Percentiles rank a stretch among this genome's conserved stretches.
phyloP scores from a whole-genome alignment of 2,329 filamentous ascomycete genomes.

The Mollisiaceae sp. region DNA sequence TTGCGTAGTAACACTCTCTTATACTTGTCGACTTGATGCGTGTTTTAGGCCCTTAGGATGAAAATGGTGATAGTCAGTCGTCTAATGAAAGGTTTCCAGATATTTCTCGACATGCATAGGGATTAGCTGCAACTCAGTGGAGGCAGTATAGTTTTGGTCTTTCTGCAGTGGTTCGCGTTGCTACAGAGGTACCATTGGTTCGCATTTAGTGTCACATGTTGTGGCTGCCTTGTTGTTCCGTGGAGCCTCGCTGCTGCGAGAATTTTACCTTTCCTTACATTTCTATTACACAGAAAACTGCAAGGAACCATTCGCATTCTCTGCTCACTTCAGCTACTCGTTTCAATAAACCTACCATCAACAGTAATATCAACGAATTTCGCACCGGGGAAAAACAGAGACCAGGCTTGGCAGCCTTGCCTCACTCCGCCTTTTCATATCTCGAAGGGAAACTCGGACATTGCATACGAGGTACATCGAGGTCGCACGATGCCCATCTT shows the following conservation, averaged over 20 bases:
- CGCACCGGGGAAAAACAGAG: neutral
- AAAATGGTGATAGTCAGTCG: neutral
- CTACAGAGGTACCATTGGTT: neutral
- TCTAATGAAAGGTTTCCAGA: neutral
- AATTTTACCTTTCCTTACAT: neutral
- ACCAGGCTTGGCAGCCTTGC: slow-evolving; percentile 6
- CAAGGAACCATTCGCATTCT: neutral
- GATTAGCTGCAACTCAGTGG: neutral
- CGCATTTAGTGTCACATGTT: neutral
- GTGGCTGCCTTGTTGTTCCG: neutral
- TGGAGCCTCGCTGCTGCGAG: neutral
- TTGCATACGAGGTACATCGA: neutral
- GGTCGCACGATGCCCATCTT: neutral
- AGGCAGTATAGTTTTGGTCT: neutral
- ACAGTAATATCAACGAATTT: neutral
- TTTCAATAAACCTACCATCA: neutral
- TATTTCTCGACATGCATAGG: neutral
- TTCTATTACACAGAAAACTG: neutral
- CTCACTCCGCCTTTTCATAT: neutral
- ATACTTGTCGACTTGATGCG: neutral
- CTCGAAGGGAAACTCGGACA: neutral
- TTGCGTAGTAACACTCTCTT: neutral
- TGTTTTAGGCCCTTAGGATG: neutral
- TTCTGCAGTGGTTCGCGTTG: neutral
- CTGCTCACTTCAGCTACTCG: neutral